These are phyloP conservation scores for Rosa rugosa DNA, from an alignment of 306 rosid species.

Conservation along the genomic window DNA sequence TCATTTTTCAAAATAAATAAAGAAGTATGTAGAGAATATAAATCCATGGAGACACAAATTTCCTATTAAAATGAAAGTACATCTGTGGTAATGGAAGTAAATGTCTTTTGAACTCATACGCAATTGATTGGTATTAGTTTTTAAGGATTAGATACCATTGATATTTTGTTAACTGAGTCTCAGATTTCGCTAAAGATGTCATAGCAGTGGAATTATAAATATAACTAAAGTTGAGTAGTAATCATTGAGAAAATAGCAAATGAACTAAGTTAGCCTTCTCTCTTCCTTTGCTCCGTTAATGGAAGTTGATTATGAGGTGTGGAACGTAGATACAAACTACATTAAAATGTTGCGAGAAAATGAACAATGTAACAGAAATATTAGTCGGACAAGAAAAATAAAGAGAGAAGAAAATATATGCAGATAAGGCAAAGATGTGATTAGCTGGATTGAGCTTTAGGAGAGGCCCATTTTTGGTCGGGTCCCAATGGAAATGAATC, in stretches of 20 bases:
- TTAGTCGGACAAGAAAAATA: neutral
- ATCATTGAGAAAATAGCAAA: neutral
- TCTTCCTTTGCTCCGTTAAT: neutral
- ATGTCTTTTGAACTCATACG: neutral
- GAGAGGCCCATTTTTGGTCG: conserved; percentile 35
- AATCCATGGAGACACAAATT: too few species aligned
- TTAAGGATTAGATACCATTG: too few species aligned
- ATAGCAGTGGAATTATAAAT: too few species aligned
- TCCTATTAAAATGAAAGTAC: too few species aligned
- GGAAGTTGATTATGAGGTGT: neutral
- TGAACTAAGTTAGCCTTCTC: neutral
- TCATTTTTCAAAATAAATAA: too few species aligned
- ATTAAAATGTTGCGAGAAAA: neutral
- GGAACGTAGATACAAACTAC: neutral
- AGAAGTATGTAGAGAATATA: too few species aligned
- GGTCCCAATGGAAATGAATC: conserved; percentile 15
- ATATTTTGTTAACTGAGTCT: too few species aligned
- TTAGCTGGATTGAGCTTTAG: conserved; percentile 24
- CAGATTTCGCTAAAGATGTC: too few species aligned
- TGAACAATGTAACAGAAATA: neutral
- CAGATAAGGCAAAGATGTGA: neutral
- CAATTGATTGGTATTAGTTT: too few species aligned
- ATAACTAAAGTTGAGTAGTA: neutral
- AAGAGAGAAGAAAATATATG: neutral
- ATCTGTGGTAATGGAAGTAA: neutral